Evolutionary conservation across 345 rosid genomes (phyloP).

Genomic region (Populus davidiana): DNA sequence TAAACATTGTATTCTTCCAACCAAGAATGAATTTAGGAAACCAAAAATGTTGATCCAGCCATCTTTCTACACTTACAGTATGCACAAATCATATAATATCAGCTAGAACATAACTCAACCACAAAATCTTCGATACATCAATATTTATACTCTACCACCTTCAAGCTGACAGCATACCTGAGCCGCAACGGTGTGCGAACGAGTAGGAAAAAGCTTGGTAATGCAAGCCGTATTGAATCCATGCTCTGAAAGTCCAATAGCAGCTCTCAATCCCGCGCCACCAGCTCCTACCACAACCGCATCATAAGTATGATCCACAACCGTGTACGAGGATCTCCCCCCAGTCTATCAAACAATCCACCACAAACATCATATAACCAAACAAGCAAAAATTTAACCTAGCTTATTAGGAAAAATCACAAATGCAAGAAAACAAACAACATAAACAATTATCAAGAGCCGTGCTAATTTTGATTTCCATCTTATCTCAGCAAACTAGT

Average conservation of each 20-base stretch:
- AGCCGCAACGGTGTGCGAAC: slow-evolving; percentile 98
- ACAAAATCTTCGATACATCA: neutral
- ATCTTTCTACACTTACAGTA: neutral
- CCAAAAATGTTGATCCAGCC: neutral
- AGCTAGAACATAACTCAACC: neutral
- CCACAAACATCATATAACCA: neutral
- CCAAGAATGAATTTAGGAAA: neutral
- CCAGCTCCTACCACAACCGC: slow-evolving; percentile 98
- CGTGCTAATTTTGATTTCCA: neutral
- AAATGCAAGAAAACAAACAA: neutral
- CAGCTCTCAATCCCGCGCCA: slow-evolving; percentile 95
- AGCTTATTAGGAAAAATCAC: neutral
- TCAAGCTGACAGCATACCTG: slow-evolving; percentile 48
- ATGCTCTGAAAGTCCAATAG: slow-evolving; percentile 97
- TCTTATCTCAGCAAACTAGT: neutral
- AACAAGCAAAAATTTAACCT: neutral
- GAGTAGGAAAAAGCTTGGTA: slow-evolving; percentile 95
- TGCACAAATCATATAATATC: neutral
- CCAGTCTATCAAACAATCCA: slow-evolving; percentile 38
- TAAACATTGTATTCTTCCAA: neutral
- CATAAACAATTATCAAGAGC: neutral
- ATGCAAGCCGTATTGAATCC: slow-evolving; percentile 99
- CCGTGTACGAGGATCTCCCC: slow-evolving; percentile 57
- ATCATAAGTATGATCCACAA: slow-evolving; percentile 94
- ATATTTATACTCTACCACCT: neutral